These are phyloP conservation scores for Hanseniaspora pseudoguilliermondii DNA, from an alignment of 805 yeast species.

Conservation along the genomic window DNA sequence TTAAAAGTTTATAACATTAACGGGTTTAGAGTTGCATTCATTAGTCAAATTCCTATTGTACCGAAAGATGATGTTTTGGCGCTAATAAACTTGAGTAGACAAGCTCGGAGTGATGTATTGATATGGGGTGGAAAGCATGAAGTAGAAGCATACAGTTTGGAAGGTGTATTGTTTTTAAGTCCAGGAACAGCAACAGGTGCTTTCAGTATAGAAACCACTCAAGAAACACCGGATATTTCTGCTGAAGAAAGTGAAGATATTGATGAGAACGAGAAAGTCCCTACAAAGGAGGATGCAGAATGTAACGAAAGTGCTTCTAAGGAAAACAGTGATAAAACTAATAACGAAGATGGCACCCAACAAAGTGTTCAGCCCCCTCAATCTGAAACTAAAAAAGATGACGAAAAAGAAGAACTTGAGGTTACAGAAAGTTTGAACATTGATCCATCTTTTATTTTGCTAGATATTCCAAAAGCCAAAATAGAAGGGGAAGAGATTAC, in stretches of 20 bases:
- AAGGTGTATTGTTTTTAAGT: conserved; percentile 84
- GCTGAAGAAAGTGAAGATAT: conserved; percentile 16
- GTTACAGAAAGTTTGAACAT: neutral
- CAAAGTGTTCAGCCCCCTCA: neutral
- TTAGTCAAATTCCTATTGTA: conserved; percentile 70
- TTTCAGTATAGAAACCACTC: conserved; percentile 40
- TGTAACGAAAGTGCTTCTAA: conserved; percentile 14
- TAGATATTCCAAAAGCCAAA: conserved; percentile 17
- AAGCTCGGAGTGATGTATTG: conserved; percentile 80
- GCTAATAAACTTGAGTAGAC: conserved; percentile 68
- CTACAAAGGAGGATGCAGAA: conserved; percentile 13
- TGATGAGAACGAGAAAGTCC: conserved; percentile 8
- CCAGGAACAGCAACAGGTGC: conserved; percentile 98
- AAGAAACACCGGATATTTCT: conserved; percentile 25
- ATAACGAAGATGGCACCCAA: conserved; percentile 17
- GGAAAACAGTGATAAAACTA: conserved; percentile 14
- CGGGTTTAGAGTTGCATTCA: conserved; percentile 60
- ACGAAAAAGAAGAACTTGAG: conserved; percentile 1
- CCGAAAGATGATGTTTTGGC: conserved; percentile 84
- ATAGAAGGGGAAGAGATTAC: conserved; percentile 36
- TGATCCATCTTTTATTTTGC: neutral
- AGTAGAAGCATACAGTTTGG: conserved; percentile 86
- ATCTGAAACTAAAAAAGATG: conserved; percentile 7
- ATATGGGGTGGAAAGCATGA: conserved; percentile 89
- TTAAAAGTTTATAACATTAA: neutral